Evolutionary conservation across 139 green algal species (phyloP).

Genomic region (Pseudopediastrum boryanum): DNA sequence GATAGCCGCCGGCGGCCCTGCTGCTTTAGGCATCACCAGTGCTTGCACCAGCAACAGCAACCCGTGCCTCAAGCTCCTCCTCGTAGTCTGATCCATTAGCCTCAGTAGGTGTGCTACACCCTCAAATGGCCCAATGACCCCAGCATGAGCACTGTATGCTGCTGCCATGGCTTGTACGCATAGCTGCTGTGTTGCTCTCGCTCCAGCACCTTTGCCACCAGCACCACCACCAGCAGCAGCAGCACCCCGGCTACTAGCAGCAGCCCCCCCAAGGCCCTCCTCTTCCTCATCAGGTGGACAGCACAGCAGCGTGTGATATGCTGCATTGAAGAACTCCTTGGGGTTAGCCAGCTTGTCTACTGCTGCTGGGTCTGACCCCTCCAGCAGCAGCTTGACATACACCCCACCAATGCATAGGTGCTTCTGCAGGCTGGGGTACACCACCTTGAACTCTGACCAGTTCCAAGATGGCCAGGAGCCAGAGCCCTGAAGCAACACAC

Average conservation of each 20-base stretch:
- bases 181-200: constrained; percentile 59
- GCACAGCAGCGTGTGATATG: constrained; percentile 68
- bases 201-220: too few species aligned
- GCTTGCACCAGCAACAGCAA: constrained; percentile 83
- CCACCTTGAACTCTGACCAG: constrained; percentile 81
- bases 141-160: constrained; percentile 67
- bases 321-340: constrained; percentile 78
- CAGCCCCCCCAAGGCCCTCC: too few species aligned
- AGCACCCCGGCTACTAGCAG: too few species aligned
- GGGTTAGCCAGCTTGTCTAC: constrained; percentile 75
- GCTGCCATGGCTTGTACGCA: constrained; percentile 87
- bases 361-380: constrained; percentile 61
- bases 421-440: constrained; percentile 69
- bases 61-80: constrained; percentile 64
- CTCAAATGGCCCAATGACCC: constrained; percentile 73
- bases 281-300: too few species aligned
- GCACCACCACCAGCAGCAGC: too few species aligned
- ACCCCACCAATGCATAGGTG: constrained; percentile 87
- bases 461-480: constrained; percentile 38
- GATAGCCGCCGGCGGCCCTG: not conserved
- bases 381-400: constrained; percentile 89
- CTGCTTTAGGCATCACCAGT: constrained; percentile 62
- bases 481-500: constrained; percentile 32
- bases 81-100: constrained; percentile 74
- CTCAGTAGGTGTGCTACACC: constrained; percentile 72